Evolutionary conservation across 495 filamentous ascomycete species (phyloP).

Genomic region (Hypoxylon lienhwacheense): DNA sequence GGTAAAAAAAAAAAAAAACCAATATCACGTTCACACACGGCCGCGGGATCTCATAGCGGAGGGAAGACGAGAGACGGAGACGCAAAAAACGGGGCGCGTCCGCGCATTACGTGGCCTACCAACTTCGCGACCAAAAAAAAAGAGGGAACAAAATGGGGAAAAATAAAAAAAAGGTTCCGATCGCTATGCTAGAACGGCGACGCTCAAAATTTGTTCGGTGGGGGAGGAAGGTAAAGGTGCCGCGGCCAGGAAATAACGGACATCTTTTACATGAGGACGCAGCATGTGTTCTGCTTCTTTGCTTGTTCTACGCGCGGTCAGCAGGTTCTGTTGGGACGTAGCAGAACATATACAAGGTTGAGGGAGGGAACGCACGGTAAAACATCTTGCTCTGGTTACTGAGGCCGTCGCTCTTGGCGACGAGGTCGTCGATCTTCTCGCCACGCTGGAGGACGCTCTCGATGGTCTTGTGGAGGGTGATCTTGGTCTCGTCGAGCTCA

Average conservation of each 20-base stretch:
- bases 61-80: too few species aligned
- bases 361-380: slow-evolving; percentile 64
- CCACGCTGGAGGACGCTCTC: slow-evolving; percentile 83
- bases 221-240: not conserved
- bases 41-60: too few species aligned
- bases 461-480: slow-evolving; percentile 95
- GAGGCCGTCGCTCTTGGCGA: slow-evolving; percentile 83
- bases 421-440: slow-evolving; percentile 89
- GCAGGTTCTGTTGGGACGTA: too few species aligned
- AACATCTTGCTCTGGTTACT: slow-evolving; percentile 95
- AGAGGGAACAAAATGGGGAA: slow-evolving; percentile 27
- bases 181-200: slow-evolving; percentile 30
- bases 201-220: slow-evolving; percentile 9
- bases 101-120: too few species aligned
- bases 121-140: too few species aligned
- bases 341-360: too few species aligned
- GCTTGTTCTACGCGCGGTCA: slow-evolving; percentile 54
- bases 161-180: slow-evolving; percentile 8
- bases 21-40: too few species aligned
- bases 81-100: too few species aligned
- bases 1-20: too few species aligned
- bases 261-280: slow-evolving; percentile 68
- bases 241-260: not conserved
- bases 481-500: slow-evolving; percentile 97
- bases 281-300: slow-evolving; percentile 97